Conservation (phyloP, 306 rosid species). For the Prunus salicina region DNA sequence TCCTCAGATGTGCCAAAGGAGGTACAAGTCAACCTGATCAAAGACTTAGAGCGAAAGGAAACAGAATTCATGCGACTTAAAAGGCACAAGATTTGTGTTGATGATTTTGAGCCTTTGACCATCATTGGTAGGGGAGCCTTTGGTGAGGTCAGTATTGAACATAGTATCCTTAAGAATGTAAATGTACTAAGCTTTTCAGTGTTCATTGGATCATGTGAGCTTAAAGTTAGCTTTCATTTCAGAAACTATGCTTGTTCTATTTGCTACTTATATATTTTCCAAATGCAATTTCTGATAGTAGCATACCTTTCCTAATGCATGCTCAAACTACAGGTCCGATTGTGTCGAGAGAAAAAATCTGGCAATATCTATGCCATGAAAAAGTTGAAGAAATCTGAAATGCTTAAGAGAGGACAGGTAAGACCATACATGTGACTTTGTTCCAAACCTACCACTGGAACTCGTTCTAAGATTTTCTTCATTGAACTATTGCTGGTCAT, state of each 20-base stretch:
- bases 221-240: constrained; percentile 4
- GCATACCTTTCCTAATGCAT: constrained; percentile 25
- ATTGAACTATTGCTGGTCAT: not conserved
- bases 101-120: constrained; percentile 93
- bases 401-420: constrained; percentile 99
- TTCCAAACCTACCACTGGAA: constrained; percentile 12
- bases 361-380: constrained; percentile 98
- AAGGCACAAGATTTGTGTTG: constrained; percentile 90
- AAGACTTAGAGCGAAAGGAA: constrained; percentile 95
- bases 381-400: constrained; percentile 96
- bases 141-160: constrained; percentile 79
- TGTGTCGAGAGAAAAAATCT: constrained; percentile 99
- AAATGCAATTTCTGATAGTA: constrained; percentile 13
- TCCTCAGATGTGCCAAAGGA: constrained; percentile 92
- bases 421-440: constrained; percentile 21
- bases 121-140: constrained; percentile 98
- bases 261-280: constrained; percentile 11
- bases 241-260: not conserved
- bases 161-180: constrained; percentile 6
- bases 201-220: not conserved
- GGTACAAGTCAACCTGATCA: constrained; percentile 80
- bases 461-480: constrained; percentile 5
- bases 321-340: constrained; percentile 68
- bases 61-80: constrained; percentile 95
- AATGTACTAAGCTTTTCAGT: not conserved